Base-by-base conservation (phyloP, 495 filamentous ascomycete genomes). In the Penicillium paxilli region DNA sequence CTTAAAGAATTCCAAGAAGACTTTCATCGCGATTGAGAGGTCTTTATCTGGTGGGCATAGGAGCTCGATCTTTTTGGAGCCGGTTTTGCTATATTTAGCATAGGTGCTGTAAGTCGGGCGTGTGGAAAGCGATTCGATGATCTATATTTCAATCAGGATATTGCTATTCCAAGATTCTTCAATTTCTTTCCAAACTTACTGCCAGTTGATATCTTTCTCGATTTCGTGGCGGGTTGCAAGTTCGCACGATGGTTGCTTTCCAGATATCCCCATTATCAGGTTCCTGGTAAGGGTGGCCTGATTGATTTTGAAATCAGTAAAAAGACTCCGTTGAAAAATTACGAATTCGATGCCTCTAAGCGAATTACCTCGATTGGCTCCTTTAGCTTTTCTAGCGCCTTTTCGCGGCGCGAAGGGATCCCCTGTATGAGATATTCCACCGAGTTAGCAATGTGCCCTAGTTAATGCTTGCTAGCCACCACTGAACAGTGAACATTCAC, bases 1-100 rank as follows among this genome's bases (percentile, higher is more conserved):
- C 11, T 65, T 52, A 68, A 89, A 90, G 58, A 84, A 83, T 0
- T 41, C n/a, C 57, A 72, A 68, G 62, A 89, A 88, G 0, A 62
- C 62, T 0, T 22, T 56, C 23, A 80, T 69, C 6, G 81, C 82
- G 6, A 51, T 20, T 0, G 67, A 63, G 3, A 71, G 59, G 2
- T 25, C 60, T 23, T 65, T 68, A 9, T 62, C 66, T 0, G 65
- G 49, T 6, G 67, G 66, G 10, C 69, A 65, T 16, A 81, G 57
- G 14, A 71, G 52, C 2, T 74, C 56, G 2, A 60, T 49, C 1
- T 40, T 47, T 0, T 57, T 59, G 24, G 28, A 57, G 0, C 75
- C 72, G 2, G 60, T 52, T 0, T 69, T 62, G 19, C 58, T 70
- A 48, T 72, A 77, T 44, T 67, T 75, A 41, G 60, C 55, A 25